phyloP scores from a whole-genome alignment of 345 rosid species.

The Heritiera littoralis region DNA sequence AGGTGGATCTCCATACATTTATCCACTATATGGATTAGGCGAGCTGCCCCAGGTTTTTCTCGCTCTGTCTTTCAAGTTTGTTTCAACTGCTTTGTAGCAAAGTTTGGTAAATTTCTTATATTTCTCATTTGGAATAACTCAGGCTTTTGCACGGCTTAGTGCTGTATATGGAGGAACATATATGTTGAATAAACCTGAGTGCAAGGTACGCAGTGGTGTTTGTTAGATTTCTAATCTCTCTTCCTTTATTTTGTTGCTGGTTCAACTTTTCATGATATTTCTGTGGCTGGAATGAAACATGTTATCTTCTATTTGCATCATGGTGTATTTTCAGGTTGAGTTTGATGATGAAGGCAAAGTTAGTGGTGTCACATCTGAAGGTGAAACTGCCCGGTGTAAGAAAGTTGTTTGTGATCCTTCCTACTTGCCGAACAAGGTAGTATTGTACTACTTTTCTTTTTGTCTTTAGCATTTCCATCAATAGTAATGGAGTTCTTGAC shows the following conservation, averaged over 20 bases:
- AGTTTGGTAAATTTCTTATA: not conserved
- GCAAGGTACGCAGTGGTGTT: conserved; percentile 56
- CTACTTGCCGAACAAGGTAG: conserved; percentile 82
- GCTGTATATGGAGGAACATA: conserved; percentile 98
- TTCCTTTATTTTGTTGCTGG: conserved; percentile 6
- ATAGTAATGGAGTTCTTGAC: too few relatives aligned
- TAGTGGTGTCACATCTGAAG: conserved; percentile 90
- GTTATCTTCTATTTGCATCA: conserved; percentile 18
- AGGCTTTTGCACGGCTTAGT: conserved; percentile 99
- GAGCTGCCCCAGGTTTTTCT: conserved; percentile 36
- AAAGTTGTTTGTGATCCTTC: conserved; percentile 99
- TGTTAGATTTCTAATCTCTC: conserved; percentile 11
- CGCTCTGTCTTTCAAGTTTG: not conserved
- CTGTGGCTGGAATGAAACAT: not conserved
- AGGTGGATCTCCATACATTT: conserved; percentile 95
- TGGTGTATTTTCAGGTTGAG: conserved; percentile 63
- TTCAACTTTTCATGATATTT: conserved; percentile 13
- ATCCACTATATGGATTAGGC: conserved; percentile 92
- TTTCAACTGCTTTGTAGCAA: not conserved
- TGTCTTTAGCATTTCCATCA: too few relatives aligned
- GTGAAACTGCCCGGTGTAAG: conserved; percentile 97
- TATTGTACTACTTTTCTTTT: not conserved
- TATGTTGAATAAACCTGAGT: conserved; percentile 94
- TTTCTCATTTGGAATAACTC: conserved; percentile 15
- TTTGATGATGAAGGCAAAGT: conserved; percentile 86